Base-by-base conservation (phyloP, 2,329 filamentous ascomycete genomes). In the Juglanconis juglandina region DNA sequence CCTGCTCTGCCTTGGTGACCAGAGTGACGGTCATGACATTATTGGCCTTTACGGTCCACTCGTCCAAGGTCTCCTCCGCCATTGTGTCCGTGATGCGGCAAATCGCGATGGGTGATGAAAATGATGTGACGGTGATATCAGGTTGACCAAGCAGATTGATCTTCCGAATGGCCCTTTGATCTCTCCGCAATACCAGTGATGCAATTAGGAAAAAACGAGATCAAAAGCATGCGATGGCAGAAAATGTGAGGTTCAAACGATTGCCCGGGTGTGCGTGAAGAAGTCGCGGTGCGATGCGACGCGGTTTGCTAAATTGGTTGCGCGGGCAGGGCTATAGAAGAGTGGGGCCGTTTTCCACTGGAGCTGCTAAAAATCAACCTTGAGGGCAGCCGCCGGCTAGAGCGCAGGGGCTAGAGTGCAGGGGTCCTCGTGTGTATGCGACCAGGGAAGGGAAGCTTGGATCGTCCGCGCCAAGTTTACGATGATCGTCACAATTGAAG, bases 1-100 rank as follows among this genome's bases (percentile, higher is more conserved):
- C 78, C 7, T 75, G 74, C 17, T 77, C 73, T 5, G 78, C 74
- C 10, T 83, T 79, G 46, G 78, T 76, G 17, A 85, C 76, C 41
- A 90, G 79, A 56, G 83, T 85, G 68, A 92, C 80, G 56, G 77
- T 78, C 67, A 90, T 72, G 59, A 86, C 85, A 67, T 89, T 82
- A 66, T 84, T 88, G 70, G 86, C 79, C 67, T 83, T 78, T 61
- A 76, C 75, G 56, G 84, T 80, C 87, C 58, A 65, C 50, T 56
- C 54, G 46, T 64, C 62, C 47, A 58, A 30, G 46, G 50, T 46
- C 37, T 59, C 59, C 11, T 61, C 56, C 14, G 57, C 58, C 57
- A 49, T 64, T 37, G 7, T 51, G 56, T 10, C 35, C 44, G 42
- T n/a, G 35, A 5, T n/a, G 33, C 33, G 10, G 50, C 17, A 39